These are phyloP conservation scores for Aureobasidium musti DNA, from an alignment of 2,329 filamentous ascomycete species.

Conservation along the genomic window DNA sequence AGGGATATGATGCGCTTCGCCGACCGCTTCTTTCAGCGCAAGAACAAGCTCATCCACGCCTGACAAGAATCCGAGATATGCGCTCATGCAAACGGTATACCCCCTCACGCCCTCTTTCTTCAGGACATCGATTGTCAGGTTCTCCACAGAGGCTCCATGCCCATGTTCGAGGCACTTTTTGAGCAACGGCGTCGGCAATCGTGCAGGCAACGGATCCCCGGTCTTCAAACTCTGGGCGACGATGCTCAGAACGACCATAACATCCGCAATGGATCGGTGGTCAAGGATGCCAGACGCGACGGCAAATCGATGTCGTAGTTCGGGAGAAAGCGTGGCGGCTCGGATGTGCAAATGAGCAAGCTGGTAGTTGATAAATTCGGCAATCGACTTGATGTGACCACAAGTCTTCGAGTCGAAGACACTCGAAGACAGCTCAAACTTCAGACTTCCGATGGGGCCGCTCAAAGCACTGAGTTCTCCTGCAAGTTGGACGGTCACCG, in stretches of 20 bases:
- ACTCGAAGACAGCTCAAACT: constrained; percentile 44
- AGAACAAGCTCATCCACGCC: constrained; percentile 29
- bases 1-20: constrained; percentile 29
- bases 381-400: constrained; percentile 40
- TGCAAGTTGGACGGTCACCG: constrained; percentile 39
- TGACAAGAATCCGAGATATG: constrained; percentile 27
- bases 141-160: constrained; percentile 20
- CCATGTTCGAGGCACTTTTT: constrained; percentile 33
- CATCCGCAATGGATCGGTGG: constrained; percentile 50
- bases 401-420: constrained; percentile 44
- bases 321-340: constrained; percentile 42
- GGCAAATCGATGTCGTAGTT: constrained; percentile 47
- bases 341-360: constrained; percentile 44
- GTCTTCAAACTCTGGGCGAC: constrained; percentile 53
- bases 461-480: constrained; percentile 42
- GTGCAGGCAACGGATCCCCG: constrained; percentile 52
- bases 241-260: constrained; percentile 55
- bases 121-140: constrained; percentile 12
- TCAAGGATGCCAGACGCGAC: constrained; percentile 47
- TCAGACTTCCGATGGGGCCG: constrained; percentile 41
- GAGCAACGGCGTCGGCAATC: constrained; percentile 52
- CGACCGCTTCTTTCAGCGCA: constrained; percentile 22
- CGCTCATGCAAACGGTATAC: constrained; percentile 28
- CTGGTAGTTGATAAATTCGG: constrained; percentile 41
- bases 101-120: constrained; percentile 25